Evolutionary conservation across 2,329 filamentous ascomycete species (phyloP).

Genomic region (Talaromyces sp.): DNA sequence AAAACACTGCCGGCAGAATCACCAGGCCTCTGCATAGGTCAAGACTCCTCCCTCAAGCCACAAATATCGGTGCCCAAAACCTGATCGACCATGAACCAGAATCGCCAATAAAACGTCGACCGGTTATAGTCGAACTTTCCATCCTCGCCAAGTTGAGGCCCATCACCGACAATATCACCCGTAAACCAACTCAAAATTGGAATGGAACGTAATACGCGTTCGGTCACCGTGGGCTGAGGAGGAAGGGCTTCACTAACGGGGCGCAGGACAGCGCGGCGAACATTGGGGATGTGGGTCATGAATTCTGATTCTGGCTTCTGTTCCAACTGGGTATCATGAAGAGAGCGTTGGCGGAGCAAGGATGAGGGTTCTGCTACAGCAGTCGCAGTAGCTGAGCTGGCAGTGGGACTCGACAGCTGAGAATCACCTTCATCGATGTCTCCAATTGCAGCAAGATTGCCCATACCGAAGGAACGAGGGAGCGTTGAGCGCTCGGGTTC

Average conservation of each 20-base stretch:
- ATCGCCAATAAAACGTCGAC: slow-evolving; percentile 58
- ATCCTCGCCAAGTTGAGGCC: slow-evolving; percentile 44
- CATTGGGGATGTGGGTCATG: slow-evolving; percentile 61
- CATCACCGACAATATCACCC: slow-evolving; percentile 48
- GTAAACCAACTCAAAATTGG: slow-evolving; percentile 71
- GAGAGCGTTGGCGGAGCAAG: slow-evolving; percentile 29
- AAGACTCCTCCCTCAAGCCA: slow-evolving; percentile 53
- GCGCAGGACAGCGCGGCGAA: slow-evolving; percentile 61
- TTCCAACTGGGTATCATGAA: slow-evolving; percentile 30
- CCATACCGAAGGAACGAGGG: slow-evolving; percentile 40
- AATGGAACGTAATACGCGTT: slow-evolving; percentile 62
- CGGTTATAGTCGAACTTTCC: slow-evolving; percentile 64
- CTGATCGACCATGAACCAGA: slow-evolving; percentile 56
- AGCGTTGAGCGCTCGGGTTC: slow-evolving; percentile 36
- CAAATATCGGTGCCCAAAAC: slow-evolving; percentile 59
- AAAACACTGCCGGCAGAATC: too few relatives aligned
- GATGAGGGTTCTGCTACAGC: slow-evolving; percentile 20
- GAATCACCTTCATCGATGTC: slow-evolving; percentile 35
- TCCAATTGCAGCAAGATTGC: slow-evolving; percentile 30
- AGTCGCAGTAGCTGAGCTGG: slow-evolving; percentile 41
- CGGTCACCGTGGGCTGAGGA: slow-evolving; percentile 62
- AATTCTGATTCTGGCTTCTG: slow-evolving; percentile 42
- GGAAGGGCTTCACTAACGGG: slow-evolving; percentile 68
- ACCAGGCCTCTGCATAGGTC: slow-evolving; percentile 16
- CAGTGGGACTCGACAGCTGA: slow-evolving; percentile 38